Evolutionary conservation across 2,329 filamentous ascomycete species (phyloP), one percentile per base, ranked within the genome.

Genomic region (Alternaria sp.): DNA sequence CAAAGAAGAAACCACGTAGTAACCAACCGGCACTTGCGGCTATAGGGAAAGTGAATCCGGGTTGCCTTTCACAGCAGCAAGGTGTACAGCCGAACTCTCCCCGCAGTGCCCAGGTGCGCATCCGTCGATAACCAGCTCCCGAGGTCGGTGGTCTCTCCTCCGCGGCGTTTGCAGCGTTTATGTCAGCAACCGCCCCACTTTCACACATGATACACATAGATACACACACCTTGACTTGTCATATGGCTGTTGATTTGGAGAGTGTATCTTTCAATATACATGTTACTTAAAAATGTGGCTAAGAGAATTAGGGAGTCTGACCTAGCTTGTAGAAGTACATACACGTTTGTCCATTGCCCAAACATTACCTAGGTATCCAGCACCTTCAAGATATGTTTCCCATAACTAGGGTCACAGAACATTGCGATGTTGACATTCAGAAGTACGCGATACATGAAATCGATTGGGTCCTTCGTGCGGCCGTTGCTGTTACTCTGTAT

Each of bases 11-110:
- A 26, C 30, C 45, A 64, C 65, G 54, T 57, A n/a, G 32, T 36
- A 9, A 36, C 0, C 32, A 36, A 36, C 32, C 32, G 32, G 32
- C 62, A 59, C 54, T 58, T 57, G 36, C 60, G 63, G 65, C 68
- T 65, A 58, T 63, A 66, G 57, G 65, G 59, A 66, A 69, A 65
- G 32, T 21, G 47, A 66, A 57, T 64, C 65, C 67, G 69, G 51
- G 21, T 59, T 66, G 50, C 63, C 62, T 49, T 54, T 59, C 51
- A 43, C 15, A 32, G 30, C 30, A 32, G 30, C 12, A 32, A 6
- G 13, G 44, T 36, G 32, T 36, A 36, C 32, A 36, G 32, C 32
- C 32, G 32, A 36, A 36, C 32, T 36, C 32, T 36, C 61, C 64
- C 60, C 60, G 57, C 58, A 36, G n/a, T 46, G 15, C 43, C 43